These are phyloP conservation scores for Eremothecium coryli DNA, from an alignment of 1,139 yeast genomes.

Conservation along the genomic window DNA sequence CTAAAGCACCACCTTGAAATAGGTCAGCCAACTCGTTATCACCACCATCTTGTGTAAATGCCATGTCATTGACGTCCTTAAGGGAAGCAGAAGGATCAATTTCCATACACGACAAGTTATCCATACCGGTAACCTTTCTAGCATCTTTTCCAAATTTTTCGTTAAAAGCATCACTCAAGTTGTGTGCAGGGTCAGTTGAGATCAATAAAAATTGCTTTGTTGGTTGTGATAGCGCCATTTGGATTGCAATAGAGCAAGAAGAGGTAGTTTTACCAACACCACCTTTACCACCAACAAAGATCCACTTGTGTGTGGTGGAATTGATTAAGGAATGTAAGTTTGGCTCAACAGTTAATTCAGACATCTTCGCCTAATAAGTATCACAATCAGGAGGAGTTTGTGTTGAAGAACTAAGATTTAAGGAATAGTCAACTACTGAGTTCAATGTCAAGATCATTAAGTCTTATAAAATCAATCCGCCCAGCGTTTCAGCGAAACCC, in stretches of 20 bases:
- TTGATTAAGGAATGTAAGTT: conserved; percentile 54
- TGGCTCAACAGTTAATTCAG: conserved; percentile 47
- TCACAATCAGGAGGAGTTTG: too few species aligned
- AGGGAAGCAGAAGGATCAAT: conserved; percentile 93
- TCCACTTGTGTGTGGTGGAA: conserved; percentile 79
- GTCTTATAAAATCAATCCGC: too few species aligned
- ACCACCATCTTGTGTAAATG: conserved; percentile 26
- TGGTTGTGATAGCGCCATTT: conserved; percentile 73
- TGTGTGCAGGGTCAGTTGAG: conserved; percentile 98
- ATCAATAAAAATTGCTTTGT: conserved; percentile 74
- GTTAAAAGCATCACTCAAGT: conserved; percentile 93
- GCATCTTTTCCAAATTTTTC: conserved; percentile 98
- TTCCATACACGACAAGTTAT: conserved; percentile 92
- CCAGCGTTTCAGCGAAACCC: too few species aligned
- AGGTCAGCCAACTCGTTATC: conserved; percentile 25
- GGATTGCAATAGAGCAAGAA: conserved; percentile 90
- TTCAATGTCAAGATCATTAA: too few species aligned
- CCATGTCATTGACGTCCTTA: conserved; percentile 68
- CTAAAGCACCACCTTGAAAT: conserved; percentile 40
- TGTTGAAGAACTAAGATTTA: too few species aligned
- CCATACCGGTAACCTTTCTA: conserved; percentile 78
- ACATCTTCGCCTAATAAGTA: conserved; percentile 8
- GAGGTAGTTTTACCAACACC: conserved; percentile 99
- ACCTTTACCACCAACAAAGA: conserved; percentile 97
- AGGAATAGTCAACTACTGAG: too few species aligned